Base-by-base conservation (phyloP, 2,329 filamentous ascomycete species). In the Colletotrichum sidae region DNA sequence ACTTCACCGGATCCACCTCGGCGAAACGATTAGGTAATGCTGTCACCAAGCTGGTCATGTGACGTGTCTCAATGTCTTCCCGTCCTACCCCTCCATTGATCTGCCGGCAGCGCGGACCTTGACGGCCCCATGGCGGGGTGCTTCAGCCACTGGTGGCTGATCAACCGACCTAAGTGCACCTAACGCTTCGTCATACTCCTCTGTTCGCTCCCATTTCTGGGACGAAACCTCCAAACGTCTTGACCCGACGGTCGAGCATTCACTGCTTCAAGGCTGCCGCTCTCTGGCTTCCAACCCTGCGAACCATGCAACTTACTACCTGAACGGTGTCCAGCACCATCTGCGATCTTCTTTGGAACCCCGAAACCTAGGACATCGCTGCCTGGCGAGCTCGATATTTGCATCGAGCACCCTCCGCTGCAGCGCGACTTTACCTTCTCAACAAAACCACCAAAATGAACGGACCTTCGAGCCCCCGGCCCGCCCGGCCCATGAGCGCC, bases 401-500 rank as follows among this genome's bases (percentile, higher is more conserved):
- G 35, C 25, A 57, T 52, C 8, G 17, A 25, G 25, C 25, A 25
- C 25, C 33, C 15, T 45, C 39, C 52, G 39, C 39, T 34, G 25
- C 4, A 25, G 25, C 15, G 11, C 44, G 9, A 10, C 13, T 15
- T 15, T 17, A 17, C 44, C 44, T 33, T 8, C 25, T 33, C 46
- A 35, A 25, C 34, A 12, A 47, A 6, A 45, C 15, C 25, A 12
- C 42, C 47, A 72, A 56, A 54, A 78, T 78, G 76, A 67, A 70
- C 49, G 70, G 69, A 11, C 35, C 63, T n/a, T 66, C 68, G 54
- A 63, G 71, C 46, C 73, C 76, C 72, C 74, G 77, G 71, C 78
- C 76, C 7, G 77, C 76, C 55, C 80, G 81, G 72, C 94, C 94
- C 45, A 80, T 91, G 78, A 94, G 84, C 69, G 86, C 96, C 62